Percentiles rank a stretch among this genome's conserved stretches.
Conservation (phyloP, 805 yeast species). For the Myxozyma lipomycoides region DNA sequence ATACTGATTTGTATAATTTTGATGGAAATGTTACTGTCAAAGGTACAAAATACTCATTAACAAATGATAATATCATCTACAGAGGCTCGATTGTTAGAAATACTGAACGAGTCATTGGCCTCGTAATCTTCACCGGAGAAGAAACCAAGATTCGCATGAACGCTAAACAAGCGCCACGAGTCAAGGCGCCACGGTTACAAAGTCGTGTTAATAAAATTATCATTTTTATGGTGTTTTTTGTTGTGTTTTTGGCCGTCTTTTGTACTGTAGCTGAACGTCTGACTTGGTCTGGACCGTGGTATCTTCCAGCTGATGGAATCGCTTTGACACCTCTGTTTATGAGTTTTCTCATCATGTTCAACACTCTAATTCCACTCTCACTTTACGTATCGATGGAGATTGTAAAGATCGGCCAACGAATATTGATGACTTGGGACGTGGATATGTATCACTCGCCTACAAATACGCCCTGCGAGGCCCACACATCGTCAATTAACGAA, state of each 20-base stretch:
- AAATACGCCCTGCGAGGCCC: conserved; percentile 89
- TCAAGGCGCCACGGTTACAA: conserved; percentile 91
- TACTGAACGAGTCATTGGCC: conserved; percentile 67
- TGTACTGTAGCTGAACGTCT: conserved; percentile 76
- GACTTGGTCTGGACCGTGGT: conserved; percentile 54
- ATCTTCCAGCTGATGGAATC: conserved; percentile 64
- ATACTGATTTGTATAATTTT: conserved; percentile 82
- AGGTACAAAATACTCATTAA: conserved; percentile 53
- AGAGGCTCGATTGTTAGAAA: conserved; percentile 89
- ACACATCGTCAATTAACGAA: conserved; percentile 92
- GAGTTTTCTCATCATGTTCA: conserved; percentile 97
- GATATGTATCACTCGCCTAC: conserved; percentile 87
- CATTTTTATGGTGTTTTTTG: conserved; percentile 80
- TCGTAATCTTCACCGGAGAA: conserved; percentile 90
- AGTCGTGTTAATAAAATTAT: conserved; percentile 77
- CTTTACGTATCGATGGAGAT: conserved; percentile 95
- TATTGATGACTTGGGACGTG: conserved; percentile 79
- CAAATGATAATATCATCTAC: conserved; percentile 78
- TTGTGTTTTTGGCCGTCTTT: conserved; percentile 66
- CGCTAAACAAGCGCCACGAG: conserved; percentile 81
- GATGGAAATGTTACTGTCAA: conserved; percentile 57
- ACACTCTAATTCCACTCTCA: conserved; percentile 91
- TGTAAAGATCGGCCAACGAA: conserved; percentile 81
- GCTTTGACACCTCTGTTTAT: conserved; percentile 85
- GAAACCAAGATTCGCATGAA: conserved; percentile 96